phyloP scores from a whole-genome alignment of 495 filamentous ascomycete genomes.

The Sordaria brevicollis region DNA sequence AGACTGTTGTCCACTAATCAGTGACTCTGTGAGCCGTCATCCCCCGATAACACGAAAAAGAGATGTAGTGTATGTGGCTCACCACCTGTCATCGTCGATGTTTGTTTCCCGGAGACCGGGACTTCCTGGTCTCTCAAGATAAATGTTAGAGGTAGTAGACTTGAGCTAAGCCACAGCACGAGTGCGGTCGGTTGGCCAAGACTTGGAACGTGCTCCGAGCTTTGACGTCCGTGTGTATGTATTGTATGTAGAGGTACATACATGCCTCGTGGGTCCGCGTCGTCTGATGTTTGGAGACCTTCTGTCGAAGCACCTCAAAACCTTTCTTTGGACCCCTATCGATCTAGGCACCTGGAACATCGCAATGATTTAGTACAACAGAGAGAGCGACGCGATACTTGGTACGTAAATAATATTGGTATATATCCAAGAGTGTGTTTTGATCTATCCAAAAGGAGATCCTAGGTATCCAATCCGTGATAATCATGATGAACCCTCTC shows the following conservation, averaged over 20 bases:
- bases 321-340: neutral
- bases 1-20: too few species aligned
- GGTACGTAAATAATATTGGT: neutral
- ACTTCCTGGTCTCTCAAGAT: neutral
- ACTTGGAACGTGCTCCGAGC: neutral
- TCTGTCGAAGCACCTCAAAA: neutral
- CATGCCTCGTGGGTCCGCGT: neutral
- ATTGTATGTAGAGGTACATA: neutral
- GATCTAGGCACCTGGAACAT: too few species aligned
- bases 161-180: neutral
- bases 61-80: neutral
- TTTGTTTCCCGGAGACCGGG: neutral
- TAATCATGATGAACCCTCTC: neutral
- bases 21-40: too few species aligned
- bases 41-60: too few species aligned
- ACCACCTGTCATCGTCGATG: neutral
- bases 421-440: neutral
- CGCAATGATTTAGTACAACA: neutral
- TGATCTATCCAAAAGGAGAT: neutral
- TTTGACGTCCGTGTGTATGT: neutral
- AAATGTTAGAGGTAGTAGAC: too few species aligned
- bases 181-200: neutral
- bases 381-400: neutral
- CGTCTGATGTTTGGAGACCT: neutral
- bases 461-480: neutral